Evolutionary conservation across 202 grass and related monocot genomes (phyloP), one percentile per base, ranked within the genome.

Genomic region (Carex arenaria): DNA sequence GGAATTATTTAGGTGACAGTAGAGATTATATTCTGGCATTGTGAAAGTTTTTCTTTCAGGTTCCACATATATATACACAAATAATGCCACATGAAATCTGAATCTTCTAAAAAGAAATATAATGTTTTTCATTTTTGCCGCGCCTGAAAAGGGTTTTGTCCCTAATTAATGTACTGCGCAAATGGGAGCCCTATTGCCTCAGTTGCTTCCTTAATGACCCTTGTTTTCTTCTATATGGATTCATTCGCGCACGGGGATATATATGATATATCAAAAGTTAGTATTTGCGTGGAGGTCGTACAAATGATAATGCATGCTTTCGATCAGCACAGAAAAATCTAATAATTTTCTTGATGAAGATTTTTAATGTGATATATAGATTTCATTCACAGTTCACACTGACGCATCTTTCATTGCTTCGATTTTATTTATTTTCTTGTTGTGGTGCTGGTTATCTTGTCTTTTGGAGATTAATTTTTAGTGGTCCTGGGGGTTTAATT

Each of bases 201-300:
- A 60, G 74, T 54, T 40, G 53, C 30, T 81, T 81, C 57, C 57
- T 81, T 82, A 67, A 69, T 82, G 64, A 67, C 62, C 3, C 64
- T 70, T 82, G 80, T 82, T 82, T 82, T 45, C 17, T 82, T 82
- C 80, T 82, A 14, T 82, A 67, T 82, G 80, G 80, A 55, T 31
- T 68, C 64, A 82, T 82, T 56, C 56, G 62, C 7, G 18, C 47
- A 82, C 72, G 51, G 20, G 72, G 57, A 60, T 20, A 56, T 74
- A 52, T 26, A 26, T 76, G 18, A 52, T 26, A 26, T 76, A 31
- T 53, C 26, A 13, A n/a, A 32, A 22, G 71, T 55, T 13, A 18
- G 51, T 14, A 54, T 75, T 56, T 55, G 72, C 23, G 13, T 54
- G 19, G 22, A 57, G 49, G 28, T 47, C 26, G 62, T 30, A n/a